phyloP scores from a whole-genome alignment of 306 rosid genomes.

The Casuarina cunninghamiana region DNA sequence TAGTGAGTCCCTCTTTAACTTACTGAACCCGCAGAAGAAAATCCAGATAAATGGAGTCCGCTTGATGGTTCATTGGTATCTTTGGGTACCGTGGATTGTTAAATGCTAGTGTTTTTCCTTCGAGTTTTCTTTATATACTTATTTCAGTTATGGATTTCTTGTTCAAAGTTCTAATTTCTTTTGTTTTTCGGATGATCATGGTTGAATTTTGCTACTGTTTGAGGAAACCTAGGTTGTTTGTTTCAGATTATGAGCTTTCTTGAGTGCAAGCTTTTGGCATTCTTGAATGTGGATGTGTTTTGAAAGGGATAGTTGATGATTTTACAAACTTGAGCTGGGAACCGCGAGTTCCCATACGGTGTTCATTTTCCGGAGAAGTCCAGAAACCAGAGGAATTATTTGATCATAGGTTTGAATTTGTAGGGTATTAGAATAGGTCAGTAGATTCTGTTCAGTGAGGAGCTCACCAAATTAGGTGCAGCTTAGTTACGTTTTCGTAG shows the following conservation, averaged over 20 bases:
- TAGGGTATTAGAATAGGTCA: not conserved
- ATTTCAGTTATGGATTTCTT: not conserved
- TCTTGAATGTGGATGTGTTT: not conserved
- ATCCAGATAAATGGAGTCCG: not conserved
- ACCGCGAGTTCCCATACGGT: not conserved
- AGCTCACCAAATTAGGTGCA: not conserved
- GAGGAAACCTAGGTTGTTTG: conserved; percentile 4
- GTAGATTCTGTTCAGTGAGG: not conserved
- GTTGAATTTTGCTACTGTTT: conserved; percentile 13
- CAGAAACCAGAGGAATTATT: not conserved
- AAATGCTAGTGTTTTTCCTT: conserved; percentile 18
- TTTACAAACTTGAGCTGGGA: not conserved
- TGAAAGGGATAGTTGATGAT: conserved; percentile 4
- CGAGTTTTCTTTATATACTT: not conserved
- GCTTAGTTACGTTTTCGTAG: not conserved
- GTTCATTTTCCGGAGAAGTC: conserved; percentile 8
- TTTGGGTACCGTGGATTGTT: not conserved
- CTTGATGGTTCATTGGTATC: conserved; percentile 10
- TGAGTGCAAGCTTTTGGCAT: conserved; percentile 2
- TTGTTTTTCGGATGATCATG: not conserved
- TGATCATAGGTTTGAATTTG: not conserved
- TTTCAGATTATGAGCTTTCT: not conserved
- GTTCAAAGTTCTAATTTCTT: not conserved
- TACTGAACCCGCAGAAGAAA: not conserved
- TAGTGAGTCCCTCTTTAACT: conserved; percentile 37